Base-by-base conservation (phyloP, 2,329 filamentous ascomycete species). In the Hypoxylon sp. region DNA sequence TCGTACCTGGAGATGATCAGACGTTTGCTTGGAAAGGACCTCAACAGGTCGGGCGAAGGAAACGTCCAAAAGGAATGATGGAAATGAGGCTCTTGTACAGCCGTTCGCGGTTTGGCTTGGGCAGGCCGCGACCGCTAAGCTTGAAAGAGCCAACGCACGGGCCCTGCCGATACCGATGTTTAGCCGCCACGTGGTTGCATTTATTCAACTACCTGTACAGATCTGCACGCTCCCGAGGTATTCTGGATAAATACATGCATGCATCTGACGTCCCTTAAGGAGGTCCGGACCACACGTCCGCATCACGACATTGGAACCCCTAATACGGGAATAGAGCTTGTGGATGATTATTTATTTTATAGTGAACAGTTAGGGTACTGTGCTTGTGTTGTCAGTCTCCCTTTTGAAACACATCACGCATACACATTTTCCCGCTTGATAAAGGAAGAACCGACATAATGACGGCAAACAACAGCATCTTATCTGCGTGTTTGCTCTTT, bases 51-150 rank as follows among this genome's bases (percentile, higher is more conserved):
- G 35, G 48, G 37, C 37, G 10, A 33, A 51, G 20, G 48, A 57
- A 47, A 29, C 37, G 48, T 37, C 43, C 35, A 45, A 53, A 53
- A 50, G 54, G 31, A 55, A 54, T 35, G 29, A 46, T 27, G 47
- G 47, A 48, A 54, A 56, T 51, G 60, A 62, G 56, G 52, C 52
- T 51, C 23, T 21, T 40, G 37, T 37, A 46, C 51, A 62, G 35
- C 60, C 56, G 60, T 59, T 59, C 49, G 54, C 60, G 60, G 59
- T 52, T 49, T 20, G 45, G n/a, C 54, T 62, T 62, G 56, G 56
- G 55, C 42, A 63, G n/a, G 60, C 56, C 53, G 56, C 60, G 26
- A 15, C 24, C 40, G 29, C 15, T 26, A 15, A 17, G 20, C 48
- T 41, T n/a, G n/a, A 48, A 50, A 20, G 50, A 35, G 26, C 26